phyloP scores from a whole-genome alignment of 192 early-diverging fungal genomes.

The Backusella tuberculispora region DNA sequence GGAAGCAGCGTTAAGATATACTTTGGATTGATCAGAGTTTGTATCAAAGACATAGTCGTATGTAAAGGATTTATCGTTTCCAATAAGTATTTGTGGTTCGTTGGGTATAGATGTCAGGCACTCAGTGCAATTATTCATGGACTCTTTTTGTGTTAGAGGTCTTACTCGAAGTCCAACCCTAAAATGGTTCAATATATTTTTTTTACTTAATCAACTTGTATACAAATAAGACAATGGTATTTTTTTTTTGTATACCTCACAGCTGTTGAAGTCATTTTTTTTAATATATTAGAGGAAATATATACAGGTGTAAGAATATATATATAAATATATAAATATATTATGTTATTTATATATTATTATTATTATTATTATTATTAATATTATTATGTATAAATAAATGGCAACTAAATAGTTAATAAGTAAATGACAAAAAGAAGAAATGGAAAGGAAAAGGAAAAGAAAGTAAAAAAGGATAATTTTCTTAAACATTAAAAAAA shows the following conservation, averaged over 20 bases:
- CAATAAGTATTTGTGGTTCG: constrained; percentile 68
- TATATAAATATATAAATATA: not conserved
- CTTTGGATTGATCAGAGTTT: constrained; percentile 52
- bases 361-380: not conserved
- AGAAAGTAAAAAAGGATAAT: constrained; percentile 1
- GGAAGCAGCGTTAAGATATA: constrained; percentile 62
- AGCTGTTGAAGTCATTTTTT: constrained; percentile 37
- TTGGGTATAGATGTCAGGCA: constrained; percentile 60
- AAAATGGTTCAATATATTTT: not conserved
- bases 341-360: too few relatives aligned
- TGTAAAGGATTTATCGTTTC: constrained; percentile 65
- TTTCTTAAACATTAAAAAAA: not conserved
- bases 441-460: constrained; percentile 2
- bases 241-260: constrained; percentile 43
- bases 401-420: constrained; percentile 4
- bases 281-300: not conserved
- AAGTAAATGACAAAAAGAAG: constrained; percentile 4
- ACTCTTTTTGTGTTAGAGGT: constrained; percentile 77
- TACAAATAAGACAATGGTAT: not conserved
- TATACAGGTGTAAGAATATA: constrained; percentile 3
- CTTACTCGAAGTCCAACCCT: constrained; percentile 82
- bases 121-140: constrained; percentile 61
- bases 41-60: constrained; percentile 73
- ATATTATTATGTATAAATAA: constrained; percentile 19
- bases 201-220: not conserved